These are phyloP conservation scores for Penicillium simplicissimum DNA, from an alignment of 495 filamentous ascomycete genomes.

Conservation along the genomic window DNA sequence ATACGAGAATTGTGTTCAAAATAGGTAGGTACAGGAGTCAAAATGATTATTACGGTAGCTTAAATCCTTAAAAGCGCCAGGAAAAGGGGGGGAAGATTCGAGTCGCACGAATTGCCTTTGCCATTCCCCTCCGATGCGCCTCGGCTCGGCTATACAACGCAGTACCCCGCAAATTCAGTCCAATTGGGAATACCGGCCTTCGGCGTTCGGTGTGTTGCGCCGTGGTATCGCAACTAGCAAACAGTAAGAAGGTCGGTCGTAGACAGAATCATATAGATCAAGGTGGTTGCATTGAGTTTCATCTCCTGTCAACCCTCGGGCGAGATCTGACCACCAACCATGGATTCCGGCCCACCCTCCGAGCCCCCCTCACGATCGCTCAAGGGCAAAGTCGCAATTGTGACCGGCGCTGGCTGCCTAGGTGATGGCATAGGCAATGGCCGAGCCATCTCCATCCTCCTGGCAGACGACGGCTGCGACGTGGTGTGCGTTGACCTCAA, in stretches of 20 bases:
- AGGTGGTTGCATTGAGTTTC: neutral
- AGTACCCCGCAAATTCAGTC: constrained; percentile 20
- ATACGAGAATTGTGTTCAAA: neutral
- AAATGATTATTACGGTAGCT: neutral
- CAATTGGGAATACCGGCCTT: constrained; percentile 10
- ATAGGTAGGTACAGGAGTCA: neutral
- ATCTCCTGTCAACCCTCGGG: constrained; percentile 1
- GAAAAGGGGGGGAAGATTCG: neutral
- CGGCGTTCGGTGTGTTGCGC: neutral
- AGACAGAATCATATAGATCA: neutral
- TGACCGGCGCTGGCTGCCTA: constrained; percentile 57
- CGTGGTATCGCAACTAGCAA: neutral
- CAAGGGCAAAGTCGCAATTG: constrained; percentile 54
- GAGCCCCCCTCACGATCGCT: constrained; percentile 33
- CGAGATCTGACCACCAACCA: constrained; percentile 8
- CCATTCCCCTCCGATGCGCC: constrained; percentile 8
- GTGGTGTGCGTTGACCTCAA: constrained; percentile 58
- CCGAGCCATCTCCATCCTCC: constrained; percentile 56
- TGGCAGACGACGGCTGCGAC: constrained; percentile 54
- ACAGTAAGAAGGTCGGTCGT: neutral
- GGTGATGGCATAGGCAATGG: constrained; percentile 60
- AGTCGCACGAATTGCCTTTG: neutral
- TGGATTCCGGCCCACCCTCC: constrained; percentile 22
- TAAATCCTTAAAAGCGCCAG: neutral
- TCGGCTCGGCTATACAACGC: constrained; percentile 25